These are phyloP conservation scores for Colletotrichum incanum DNA, from an alignment of 2,329 filamentous ascomycete genomes.

Conservation along the genomic window DNA sequence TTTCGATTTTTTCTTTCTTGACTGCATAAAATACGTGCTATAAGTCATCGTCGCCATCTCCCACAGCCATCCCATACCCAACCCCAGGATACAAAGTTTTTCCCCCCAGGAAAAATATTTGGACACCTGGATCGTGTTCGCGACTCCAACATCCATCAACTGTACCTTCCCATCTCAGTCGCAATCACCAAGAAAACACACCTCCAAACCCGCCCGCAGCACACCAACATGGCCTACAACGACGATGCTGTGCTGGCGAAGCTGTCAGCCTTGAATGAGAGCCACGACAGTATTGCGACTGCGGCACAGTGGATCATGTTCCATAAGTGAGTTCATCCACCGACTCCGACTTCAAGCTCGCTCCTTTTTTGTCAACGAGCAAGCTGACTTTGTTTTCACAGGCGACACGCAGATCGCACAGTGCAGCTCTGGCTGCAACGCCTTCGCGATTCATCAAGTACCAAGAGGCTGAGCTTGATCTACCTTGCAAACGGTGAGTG, in stretches of 20 bases:
- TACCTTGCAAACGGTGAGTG: slow-evolving; percentile 93
- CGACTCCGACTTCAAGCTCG: slow-evolving; percentile 11
- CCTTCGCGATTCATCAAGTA: slow-evolving; percentile 87
- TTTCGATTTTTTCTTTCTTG: not conserved
- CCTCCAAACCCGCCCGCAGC: not conserved
- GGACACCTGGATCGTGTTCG: not conserved
- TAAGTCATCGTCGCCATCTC: slow-evolving; percentile 17
- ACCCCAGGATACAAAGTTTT: not conserved
- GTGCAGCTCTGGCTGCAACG: slow-evolving; percentile 93
- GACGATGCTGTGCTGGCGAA: slow-evolving; percentile 97
- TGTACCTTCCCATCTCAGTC: slow-evolving; percentile 6
- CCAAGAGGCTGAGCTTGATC: slow-evolving; percentile 90
- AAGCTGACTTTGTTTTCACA: slow-evolving; percentile 55
- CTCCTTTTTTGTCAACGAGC: slow-evolving; percentile 9
- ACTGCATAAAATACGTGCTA: slow-evolving; percentile 18
- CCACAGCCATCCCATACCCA: not conserved
- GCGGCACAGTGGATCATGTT: slow-evolving; percentile 99
- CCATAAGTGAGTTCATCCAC: slow-evolving; percentile 67
- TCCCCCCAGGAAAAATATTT: not conserved
- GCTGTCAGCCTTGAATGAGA: slow-evolving; percentile 95
- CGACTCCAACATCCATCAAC: not conserved
- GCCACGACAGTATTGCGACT: slow-evolving; percentile 95
- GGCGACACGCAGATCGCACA: slow-evolving; percentile 92
- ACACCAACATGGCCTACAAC: slow-evolving; percentile 84
- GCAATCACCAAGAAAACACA: not conserved